Base-by-base conservation (phyloP, 768 basidiomycete genomes). In the Auriculariales sp. region DNA sequence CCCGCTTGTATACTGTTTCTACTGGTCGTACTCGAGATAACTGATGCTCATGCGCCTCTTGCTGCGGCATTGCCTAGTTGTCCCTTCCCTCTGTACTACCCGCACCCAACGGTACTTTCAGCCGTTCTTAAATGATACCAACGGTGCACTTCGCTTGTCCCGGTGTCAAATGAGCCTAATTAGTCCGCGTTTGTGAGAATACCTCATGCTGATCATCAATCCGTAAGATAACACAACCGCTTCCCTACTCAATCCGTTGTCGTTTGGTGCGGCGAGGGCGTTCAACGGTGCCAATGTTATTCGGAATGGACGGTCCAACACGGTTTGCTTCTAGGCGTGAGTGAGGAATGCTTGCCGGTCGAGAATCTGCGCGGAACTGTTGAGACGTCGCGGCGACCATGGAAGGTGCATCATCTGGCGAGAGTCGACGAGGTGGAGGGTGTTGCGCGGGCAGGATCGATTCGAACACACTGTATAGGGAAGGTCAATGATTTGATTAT, bases 361-460 rank as follows among this genome's bases (percentile, higher is more conserved):
- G 17, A 12, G 39, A 44, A 19, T n/a, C 12, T 19, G 10, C 19
- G 19, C 39, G 39, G 14, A 19, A 11, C 19, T 25, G 5, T 11
- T 10, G 7, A n/a, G n/a, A n/a, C n/a, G 19, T 44, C 2, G 39
- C 22, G 22, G 19, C 50, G 49, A 88, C 77, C 85, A 88, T 87
- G 0, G 83, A 85, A 0, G 86, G 84, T 4, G 84, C 87, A 32
- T 97, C 92, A 60, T 97, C 94, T 58, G 90, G 84, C 1, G 91
- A 86, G 47, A 97, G 93, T 34, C 91, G 78, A 28, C 92, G 72
- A 33, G 81, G 80, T 0, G 93, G 93, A 29, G 92, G 93, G 11
- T 81, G 72, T 54, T 88, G 83, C 47, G 76, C 71, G 1, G 74
- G 58, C 0, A 72, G 69, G 17, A 83, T 71, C 3, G 73, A 69